Evolutionary conservation across 2,329 filamentous ascomycete genomes (phyloP), one percentile per base, ranked within the genome.

Genomic region (Didymella pomorum): DNA sequence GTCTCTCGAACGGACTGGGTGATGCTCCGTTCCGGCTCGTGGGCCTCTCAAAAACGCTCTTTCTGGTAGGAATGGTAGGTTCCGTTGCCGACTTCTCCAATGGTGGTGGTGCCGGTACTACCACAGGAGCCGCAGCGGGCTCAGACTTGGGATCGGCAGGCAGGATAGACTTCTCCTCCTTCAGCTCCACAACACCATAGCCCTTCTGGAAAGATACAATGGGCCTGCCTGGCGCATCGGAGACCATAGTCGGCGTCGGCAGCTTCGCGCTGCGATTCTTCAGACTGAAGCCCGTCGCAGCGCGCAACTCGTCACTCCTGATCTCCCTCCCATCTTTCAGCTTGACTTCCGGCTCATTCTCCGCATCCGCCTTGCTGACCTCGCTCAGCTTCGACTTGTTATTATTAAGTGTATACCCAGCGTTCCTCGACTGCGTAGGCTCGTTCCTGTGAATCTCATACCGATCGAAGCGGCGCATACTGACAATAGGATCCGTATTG

Each of bases 141-240:
- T 53, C 50, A n/a, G 56, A 39, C 20, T 26, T 42, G 5, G 56
- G 45, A 12, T 58, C 56, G 1, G 50, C 45, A 8, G 50, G 45
- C 29, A 58, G 11, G 8, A 58, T 42, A 2, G 75, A 76, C 21
- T 74, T 71, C 28, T 79, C 77, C 56, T 81, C 78, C 78, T 89
- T 90, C 81, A 86, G 79, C 86, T 92, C 89, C 83, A 90, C 82
- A 75, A 90, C 87, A 75, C 85, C 86, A 88, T 92, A 97, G 75
- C 89, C 86, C 71, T 86, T 86, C 79, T 96, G 86, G 84, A 98
- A 98, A 84, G 94, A 98, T 83, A 98, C 94, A 82, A 98, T 98
- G 63, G 94, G 94, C 74, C 94, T 88, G 69, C 92, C 92, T 69
- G 91, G 90, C 73, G 86, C 90, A 80, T 97, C 90, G 80, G 93